These are phyloP conservation scores for Solanum sejunctum DNA, from an alignment of 257 asterid species.

Conservation along the genomic window DNA sequence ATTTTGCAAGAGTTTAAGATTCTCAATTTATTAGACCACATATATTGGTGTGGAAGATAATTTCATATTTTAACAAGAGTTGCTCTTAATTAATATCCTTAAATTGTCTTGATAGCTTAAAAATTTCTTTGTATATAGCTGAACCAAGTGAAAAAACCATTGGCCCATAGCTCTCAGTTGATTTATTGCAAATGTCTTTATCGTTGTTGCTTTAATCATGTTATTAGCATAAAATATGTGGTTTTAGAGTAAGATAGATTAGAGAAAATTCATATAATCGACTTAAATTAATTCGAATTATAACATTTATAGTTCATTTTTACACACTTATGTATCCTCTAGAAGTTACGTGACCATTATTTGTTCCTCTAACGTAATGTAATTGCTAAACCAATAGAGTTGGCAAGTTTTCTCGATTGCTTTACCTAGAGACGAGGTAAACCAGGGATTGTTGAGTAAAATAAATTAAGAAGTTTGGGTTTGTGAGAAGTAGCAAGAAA, in stretches of 20 bases:
- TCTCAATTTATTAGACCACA: neutral
- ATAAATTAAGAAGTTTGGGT: neutral
- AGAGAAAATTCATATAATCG: neutral
- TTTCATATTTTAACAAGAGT: too few relatives aligned
- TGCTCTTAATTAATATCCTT: too few relatives aligned
- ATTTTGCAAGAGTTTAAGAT: neutral
- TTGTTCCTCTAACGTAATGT: neutral
- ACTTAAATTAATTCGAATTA: neutral
- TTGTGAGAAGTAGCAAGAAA: neutral
- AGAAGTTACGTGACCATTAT: neutral
- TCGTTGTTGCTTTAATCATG: neutral
- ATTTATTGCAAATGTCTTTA: neutral
- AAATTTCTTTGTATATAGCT: neutral
- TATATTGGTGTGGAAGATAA: too few relatives aligned
- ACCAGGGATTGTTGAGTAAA: neutral
- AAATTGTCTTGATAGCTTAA: too few relatives aligned
- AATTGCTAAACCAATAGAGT: neutral
- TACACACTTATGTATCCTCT: neutral
- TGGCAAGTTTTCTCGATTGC: neutral
- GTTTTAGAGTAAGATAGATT: neutral
- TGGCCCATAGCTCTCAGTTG: neutral
- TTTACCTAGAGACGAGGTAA: neutral
- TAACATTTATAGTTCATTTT: neutral
- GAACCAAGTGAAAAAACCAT: neutral
- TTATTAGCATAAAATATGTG: neutral